These are phyloP conservation scores for Medakamo hakoo DNA, from an alignment of 139 green algal genomes.

Conservation along the genomic window DNA sequence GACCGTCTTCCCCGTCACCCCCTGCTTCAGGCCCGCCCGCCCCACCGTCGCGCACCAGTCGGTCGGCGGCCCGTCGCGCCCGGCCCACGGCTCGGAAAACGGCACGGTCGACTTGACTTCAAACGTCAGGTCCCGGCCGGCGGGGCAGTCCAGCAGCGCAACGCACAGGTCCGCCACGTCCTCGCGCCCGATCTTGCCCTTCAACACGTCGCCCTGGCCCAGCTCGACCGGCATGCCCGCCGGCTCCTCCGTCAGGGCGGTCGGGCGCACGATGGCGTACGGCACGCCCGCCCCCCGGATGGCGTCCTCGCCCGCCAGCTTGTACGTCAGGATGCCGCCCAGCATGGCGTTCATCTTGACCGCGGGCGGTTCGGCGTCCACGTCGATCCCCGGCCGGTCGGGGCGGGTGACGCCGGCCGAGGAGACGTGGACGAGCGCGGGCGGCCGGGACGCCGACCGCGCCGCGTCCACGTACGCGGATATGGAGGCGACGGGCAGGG, in stretches of 20 bases:
- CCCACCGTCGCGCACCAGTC: constrained; percentile 31
- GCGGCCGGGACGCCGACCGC: constrained; percentile 4
- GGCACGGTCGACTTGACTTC: constrained; percentile 70
- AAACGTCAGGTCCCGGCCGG: constrained; percentile 53
- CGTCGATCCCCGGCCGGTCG: constrained; percentile 49
- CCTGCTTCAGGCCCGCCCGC: constrained; percentile 15
- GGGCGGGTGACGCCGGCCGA: constrained; percentile 63
- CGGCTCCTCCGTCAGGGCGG: constrained; percentile 65
- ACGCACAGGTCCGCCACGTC: constrained; percentile 75
- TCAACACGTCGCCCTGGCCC: constrained; percentile 69
- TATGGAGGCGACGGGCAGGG: constrained; percentile 53
- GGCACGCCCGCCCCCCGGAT: constrained; percentile 55
- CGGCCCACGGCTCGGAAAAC: constrained; percentile 49
- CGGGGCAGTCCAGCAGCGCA: constrained; percentile 32
- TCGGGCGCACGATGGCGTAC: constrained; percentile 55
- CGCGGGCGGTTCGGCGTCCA: constrained; percentile 60
- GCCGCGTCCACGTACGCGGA: constrained; percentile 28
- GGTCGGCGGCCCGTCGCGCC: constrained; percentile 1
- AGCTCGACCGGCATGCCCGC: constrained; percentile 47
- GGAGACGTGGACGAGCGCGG: constrained; percentile 41
- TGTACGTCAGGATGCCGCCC: constrained; percentile 81
- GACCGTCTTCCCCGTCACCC: constrained; percentile 57
- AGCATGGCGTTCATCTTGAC: constrained; percentile 78
- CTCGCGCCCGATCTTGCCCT: constrained; percentile 29
- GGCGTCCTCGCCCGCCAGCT: constrained; percentile 67